phyloP scores from a whole-genome alignment of 1,139 yeast species.

The Pneumocystis jirovecii region DNA sequence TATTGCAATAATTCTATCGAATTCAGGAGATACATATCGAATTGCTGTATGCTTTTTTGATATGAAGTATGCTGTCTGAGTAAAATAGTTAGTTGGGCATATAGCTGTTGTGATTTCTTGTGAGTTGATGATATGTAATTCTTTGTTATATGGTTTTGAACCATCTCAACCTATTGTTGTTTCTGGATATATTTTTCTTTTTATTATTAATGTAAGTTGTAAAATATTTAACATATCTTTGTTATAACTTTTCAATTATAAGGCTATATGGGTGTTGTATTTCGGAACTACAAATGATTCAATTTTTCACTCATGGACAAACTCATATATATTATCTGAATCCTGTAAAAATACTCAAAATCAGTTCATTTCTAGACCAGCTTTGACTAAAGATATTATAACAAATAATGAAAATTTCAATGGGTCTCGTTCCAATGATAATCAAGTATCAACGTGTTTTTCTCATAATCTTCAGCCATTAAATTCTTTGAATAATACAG shows the following conservation, averaged over 20 bases:
- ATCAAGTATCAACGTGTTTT: neutral
- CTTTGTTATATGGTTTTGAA: constrained; percentile 5
- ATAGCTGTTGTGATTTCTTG: constrained; percentile 11
- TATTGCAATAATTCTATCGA: constrained; percentile 47
- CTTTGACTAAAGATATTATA: neutral
- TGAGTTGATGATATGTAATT: constrained; percentile 11
- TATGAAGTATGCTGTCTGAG: constrained; percentile 9
- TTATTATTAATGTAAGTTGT: neutral
- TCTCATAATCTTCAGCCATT: neutral
- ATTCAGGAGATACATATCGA: constrained; percentile 58
- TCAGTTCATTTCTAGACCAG: neutral
- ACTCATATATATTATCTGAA: neutral
- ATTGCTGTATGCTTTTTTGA: constrained; percentile 30
- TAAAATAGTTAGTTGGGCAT: constrained; percentile 2
- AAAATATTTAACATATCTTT: neutral
- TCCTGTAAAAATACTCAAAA: neutral
- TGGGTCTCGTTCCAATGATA: neutral
- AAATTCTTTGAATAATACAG: neutral
- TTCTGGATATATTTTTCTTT: neutral
- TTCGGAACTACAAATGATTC: neutral
- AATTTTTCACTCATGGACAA: neutral
- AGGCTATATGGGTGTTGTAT: neutral
- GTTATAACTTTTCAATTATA: neutral
- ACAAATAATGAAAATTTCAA: neutral
- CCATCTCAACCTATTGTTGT: neutral